Evolutionary conservation across 2,329 filamentous ascomycete genomes (phyloP).

Genomic region (Lecanicillium sp.): DNA sequence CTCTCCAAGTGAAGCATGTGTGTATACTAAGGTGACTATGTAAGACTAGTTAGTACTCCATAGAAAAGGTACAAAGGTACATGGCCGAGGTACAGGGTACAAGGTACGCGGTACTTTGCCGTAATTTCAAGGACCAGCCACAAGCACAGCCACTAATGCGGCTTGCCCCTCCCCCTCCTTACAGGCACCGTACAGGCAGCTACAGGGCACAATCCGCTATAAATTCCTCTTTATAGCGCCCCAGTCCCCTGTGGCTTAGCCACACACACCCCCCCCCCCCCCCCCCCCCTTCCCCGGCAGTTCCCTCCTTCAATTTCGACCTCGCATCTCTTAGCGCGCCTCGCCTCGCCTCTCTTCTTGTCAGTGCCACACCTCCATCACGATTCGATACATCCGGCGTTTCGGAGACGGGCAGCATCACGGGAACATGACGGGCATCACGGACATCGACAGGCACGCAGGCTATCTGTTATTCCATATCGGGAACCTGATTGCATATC

Average conservation of each 20-base stretch:
- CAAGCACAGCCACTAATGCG: conserved; percentile 2
- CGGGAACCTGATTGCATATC: no score
- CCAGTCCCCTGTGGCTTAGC: not conserved
- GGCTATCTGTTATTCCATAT: no score
- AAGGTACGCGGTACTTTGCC: no score
- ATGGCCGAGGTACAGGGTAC: no score
- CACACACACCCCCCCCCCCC: conserved; percentile 1
- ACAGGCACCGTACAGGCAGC: not conserved
- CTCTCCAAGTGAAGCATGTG: no score
- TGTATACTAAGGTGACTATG: no score
- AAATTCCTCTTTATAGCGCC: not conserved
- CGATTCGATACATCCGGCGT: conserved; percentile 5
- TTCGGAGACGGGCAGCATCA: conserved; percentile 1
- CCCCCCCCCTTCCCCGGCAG: not conserved
- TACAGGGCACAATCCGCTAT: not conserved
- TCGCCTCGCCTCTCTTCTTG: no score
- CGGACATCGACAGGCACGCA: no score
- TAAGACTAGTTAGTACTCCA: no score
- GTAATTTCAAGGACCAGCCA: no score
- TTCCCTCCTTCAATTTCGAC: conserved; percentile 4
- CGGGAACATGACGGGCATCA: no score
- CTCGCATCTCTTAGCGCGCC: not conserved
- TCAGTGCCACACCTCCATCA: not conserved
- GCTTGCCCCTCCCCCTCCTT: not conserved
- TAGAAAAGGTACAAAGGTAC: no score